Conservation (phyloP, 2,329 filamentous ascomycete species). For the Aspergillus sp. region DNA sequence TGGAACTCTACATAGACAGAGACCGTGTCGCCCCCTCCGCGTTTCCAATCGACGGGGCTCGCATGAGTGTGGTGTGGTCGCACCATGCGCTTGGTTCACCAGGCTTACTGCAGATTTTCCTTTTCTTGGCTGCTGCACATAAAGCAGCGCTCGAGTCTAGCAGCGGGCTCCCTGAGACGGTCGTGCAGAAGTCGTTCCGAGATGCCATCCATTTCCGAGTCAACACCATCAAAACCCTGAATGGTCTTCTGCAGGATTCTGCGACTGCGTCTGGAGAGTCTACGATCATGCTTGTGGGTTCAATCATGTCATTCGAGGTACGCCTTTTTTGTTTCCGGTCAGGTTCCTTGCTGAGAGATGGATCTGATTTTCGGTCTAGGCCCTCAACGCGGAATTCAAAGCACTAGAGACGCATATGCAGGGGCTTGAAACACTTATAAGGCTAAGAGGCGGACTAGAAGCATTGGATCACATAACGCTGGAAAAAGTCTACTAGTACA, state of each 20-base stretch:
- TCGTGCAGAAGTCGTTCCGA: not conserved
- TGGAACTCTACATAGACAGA: not conserved
- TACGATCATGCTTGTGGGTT: not conserved
- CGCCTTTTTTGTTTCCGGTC: not conserved
- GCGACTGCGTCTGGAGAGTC: not conserved
- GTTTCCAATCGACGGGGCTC: not conserved
- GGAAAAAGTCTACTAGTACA: not conserved
- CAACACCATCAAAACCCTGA: not conserved
- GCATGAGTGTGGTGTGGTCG: not conserved
- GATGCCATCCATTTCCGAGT: not conserved
- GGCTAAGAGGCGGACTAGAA: not conserved
- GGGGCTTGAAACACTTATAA: not conserved
- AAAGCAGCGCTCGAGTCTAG: not conserved
- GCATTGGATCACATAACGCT: not conserved
- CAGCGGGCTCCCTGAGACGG: not conserved
- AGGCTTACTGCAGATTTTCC: not conserved
- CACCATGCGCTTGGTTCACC: not conserved
- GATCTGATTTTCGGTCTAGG: not conserved
- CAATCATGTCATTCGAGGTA: not conserved
- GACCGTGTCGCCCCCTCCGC: not conserved
- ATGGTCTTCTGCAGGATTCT: not conserved
- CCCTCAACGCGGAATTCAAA: not conserved
- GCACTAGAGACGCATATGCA: not conserved
- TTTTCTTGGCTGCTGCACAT: not conserved
- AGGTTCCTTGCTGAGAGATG: not conserved